Base-by-base conservation (phyloP, 371 early-diverging fungal genomes). In the Funneliformis caledonium region DNA sequence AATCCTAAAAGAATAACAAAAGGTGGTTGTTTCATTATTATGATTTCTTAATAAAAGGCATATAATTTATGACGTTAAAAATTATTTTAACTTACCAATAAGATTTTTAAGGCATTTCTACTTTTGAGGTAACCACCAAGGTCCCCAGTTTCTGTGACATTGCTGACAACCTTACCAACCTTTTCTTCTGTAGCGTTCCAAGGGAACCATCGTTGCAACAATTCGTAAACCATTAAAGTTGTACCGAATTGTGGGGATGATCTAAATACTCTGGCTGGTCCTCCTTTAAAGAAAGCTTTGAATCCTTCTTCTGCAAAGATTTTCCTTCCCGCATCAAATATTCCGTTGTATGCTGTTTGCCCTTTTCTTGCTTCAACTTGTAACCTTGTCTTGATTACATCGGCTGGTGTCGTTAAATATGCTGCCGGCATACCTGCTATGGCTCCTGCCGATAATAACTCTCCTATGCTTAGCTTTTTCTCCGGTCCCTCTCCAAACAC, bases 351-450 rank as follows among this genome's bases (percentile, higher is more conserved):
- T 7, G 90, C 86, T 5, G 96, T 94, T 82, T 98, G 95, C 62
- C 99, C 98, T 74, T 93, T 91, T 19, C 93, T 88, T 14, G 96
- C 94, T 72, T 95, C 96, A 33, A 98, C 98, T 86, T 99, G 99
- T 14, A 99, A 88, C 80, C 99, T 93, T 3, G 99, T 99, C 88
- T 99, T 99, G 89, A 98, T 97, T 19, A 99, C 99, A 88, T 99
- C 99, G 26, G 97, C 97, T 7, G 98, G 99, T 1, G 99, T 98
- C 60, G 97, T 96, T 59, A 98, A 91, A 84, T 97, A 97, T 31
- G 99, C 98, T 43, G 96, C 98, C 22, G 98, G 97, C 93, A 99
- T 97, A 85, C 99, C 99, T 68, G 99, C 96, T 72, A 95, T 88
- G 9, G 98, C 97, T 85, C 99, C 99, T 65, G 98, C 92, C 60